Base-by-base conservation (phyloP, 768 basidiomycete species). In the Suillus alpinus region DNA sequence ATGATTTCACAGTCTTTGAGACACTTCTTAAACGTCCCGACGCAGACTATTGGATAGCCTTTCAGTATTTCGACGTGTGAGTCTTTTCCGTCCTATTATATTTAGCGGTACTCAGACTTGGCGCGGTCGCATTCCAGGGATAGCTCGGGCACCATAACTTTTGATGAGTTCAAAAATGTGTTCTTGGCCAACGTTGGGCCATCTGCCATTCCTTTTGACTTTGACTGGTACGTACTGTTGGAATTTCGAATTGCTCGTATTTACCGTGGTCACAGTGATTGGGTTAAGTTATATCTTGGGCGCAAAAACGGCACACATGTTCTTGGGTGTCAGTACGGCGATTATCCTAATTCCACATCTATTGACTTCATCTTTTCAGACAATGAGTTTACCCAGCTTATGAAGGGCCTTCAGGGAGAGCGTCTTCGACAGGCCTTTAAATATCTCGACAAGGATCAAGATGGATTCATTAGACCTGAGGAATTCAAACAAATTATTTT, bases 391-490 rank as follows among this genome's bases (percentile, higher is more conserved):
- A 97, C 95, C 34, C 95, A 98, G 77, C 78, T 98, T 62, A 97
- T 99, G 94, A 98, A 98, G 76, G 96, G 95, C 46, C 83, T 98
- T 59, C 97, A 98, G 78, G 97, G 95, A 69, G 97, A 99, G 76
- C 88, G 97, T 36, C 80, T 99, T 58, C 91, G 97, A 62, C 97
- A 99, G 77, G 91, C 95, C 29, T 99, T 98, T 81, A 91, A 86
- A 77, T 86, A 88, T 75, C 82, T 98, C 71, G 96, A 98, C 75
- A 77, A 81, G 53, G 90, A 96, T 70, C 86, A 91, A 70, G 92
- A 96, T 70, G 97, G 97, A 49, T 94, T 96, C 77, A 98, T 99
- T 75, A 81, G 79, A 65, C 92, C 95, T 18, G 92, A 94, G 57
- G 88, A 98, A 70, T 98, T 98, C 77, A 94, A 97, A 73, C 86